phyloP scores from a whole-genome alignment of 148 eudicot genomes.

The Limonium bicolor region DNA sequence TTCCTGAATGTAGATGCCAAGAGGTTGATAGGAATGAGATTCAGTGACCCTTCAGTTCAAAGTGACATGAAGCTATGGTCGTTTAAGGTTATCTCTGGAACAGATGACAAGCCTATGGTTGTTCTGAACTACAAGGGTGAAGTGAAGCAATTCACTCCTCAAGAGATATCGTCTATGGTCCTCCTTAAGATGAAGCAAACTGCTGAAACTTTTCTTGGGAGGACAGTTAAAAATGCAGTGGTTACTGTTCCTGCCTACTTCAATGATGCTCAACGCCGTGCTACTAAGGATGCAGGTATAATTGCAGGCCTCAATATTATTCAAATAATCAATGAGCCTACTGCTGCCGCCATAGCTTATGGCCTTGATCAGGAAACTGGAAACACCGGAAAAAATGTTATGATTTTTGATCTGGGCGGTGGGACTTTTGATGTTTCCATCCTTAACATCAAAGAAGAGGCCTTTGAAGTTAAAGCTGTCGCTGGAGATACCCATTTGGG shows the following conservation, averaged over 20 bases:
- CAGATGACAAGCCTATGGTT: not conserved
- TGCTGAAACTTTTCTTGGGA: not conserved
- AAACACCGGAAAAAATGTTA: not conserved
- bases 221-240: not conserved
- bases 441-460: not conserved
- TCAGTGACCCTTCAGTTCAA: slow-evolving; percentile 1
- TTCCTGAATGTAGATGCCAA: not conserved
- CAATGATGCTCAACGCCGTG: too few species aligned
- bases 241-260: slow-evolving; percentile 2
- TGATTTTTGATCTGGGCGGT: not conserved
- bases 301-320: too few species aligned
- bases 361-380: not conserved
- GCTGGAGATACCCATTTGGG: slow-evolving; percentile 1
- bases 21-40: slow-evolving; percentile 1
- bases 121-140: slow-evolving; percentile 1
- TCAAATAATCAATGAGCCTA: too few species aligned
- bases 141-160: not conserved
- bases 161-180: not conserved
- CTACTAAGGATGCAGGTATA: too few species aligned
- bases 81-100: not conserved
- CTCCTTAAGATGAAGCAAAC: not conserved
- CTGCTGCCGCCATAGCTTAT: slow-evolving; percentile 1
- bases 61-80: slow-evolving; percentile 2
- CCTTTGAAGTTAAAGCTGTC: not conserved
- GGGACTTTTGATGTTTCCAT: slow-evolving; percentile 3